Base-by-base conservation (phyloP, 148 eudicot genomes). In the Mesembryanthemum crystallinum region DNA sequence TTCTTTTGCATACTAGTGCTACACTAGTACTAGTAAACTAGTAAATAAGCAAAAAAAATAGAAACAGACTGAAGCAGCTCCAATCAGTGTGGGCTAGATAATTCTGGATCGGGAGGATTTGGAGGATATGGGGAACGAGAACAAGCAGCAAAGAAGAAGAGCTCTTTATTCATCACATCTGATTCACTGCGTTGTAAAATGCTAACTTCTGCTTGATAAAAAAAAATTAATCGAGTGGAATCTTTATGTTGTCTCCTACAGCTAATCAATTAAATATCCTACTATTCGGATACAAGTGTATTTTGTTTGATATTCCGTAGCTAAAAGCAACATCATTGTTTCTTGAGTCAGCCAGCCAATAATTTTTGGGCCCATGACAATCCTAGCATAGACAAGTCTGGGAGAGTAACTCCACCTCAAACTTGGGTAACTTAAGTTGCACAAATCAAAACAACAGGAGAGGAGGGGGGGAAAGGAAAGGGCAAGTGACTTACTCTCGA, bases 401-500 rank as follows among this genome's bases (percentile, higher is more conserved):
- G 18, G 37, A 65, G 3, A 18, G 21, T 25, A 35, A 71, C 64
- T 52, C 25, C 10, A 33, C 15, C 1, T 24, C 39, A 59, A 4
- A 51, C 35, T 33, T 10, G 64, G 64, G 39, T 27, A n/a, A 67
- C 39, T 66, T 47, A 23, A 29, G 43, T n/a, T 58, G 13, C 58
- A 42, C 60, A 8, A 71, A 35, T 14, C 4, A 54, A 35, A 39
- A 4, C 23, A 51, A 37, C 35, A 51, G 43, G 55, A 72, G 7
- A 39, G 32, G 25, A 0, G 5, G 43, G 65, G 30, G 18, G 9
- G 9, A 27, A 20, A 33, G 18, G 35, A 28, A 64, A 76, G 15
- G 52, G 51, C 29, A 71, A 32, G 42, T 73, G 28, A 74, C 85
- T 72, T 84, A 94, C 98, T 83, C 98, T 87, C 51, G 98, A 84